A percentile compares a stretch with the other conserved stretches of the same genome.
Evolutionary conservation across 192 early-diverging fungal genomes (phyloP).

Genomic region (Linnemannia exigua): DNA sequence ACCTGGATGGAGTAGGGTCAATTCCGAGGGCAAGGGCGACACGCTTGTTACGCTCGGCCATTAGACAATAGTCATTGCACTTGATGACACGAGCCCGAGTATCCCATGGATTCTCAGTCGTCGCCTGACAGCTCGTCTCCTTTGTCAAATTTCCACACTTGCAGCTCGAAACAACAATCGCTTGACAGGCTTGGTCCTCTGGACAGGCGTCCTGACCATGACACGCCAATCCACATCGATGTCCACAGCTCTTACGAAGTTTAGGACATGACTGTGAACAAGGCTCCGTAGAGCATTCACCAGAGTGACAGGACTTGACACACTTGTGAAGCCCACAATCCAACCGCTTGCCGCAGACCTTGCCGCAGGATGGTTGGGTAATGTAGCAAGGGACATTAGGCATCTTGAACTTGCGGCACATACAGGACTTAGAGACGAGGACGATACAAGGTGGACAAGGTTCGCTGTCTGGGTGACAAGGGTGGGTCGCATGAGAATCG

Average conservation of each 20-base stretch:
- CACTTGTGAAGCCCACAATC: slow-evolving; percentile 83
- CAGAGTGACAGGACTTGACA: slow-evolving; percentile 84
- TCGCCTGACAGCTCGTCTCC: slow-evolving; percentile 75
- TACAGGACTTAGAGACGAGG: slow-evolving; percentile 76
- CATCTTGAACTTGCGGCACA: slow-evolving; percentile 82
- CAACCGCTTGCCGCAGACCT: slow-evolving; percentile 64
- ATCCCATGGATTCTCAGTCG: slow-evolving; percentile 52
- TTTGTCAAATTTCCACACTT: slow-evolving; percentile 76
- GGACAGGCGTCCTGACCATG: slow-evolving; percentile 82
- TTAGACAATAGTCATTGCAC: slow-evolving; percentile 86
- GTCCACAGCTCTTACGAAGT: slow-evolving; percentile 81
- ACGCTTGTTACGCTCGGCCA: slow-evolving; percentile 79
- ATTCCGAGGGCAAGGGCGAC: slow-evolving; percentile 86
- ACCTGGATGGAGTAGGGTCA: slow-evolving; percentile 33
- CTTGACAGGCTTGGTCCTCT: slow-evolving; percentile 77
- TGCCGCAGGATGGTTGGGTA: slow-evolving; percentile 75
- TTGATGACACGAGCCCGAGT: slow-evolving; percentile 58
- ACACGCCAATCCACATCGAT: slow-evolving; percentile 79
- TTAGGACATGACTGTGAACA: slow-evolving; percentile 82
- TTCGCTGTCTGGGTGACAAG: slow-evolving; percentile 85
- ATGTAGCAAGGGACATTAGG: slow-evolving; percentile 87
- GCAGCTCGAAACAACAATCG: slow-evolving; percentile 70
- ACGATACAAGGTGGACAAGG: slow-evolving; percentile 92
- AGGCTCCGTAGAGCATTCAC: slow-evolving; percentile 69
- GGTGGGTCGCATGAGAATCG: slow-evolving; percentile 71